phyloP scores from a whole-genome alignment of 768 basidiomycete genomes.

The Serendipita sp. region DNA sequence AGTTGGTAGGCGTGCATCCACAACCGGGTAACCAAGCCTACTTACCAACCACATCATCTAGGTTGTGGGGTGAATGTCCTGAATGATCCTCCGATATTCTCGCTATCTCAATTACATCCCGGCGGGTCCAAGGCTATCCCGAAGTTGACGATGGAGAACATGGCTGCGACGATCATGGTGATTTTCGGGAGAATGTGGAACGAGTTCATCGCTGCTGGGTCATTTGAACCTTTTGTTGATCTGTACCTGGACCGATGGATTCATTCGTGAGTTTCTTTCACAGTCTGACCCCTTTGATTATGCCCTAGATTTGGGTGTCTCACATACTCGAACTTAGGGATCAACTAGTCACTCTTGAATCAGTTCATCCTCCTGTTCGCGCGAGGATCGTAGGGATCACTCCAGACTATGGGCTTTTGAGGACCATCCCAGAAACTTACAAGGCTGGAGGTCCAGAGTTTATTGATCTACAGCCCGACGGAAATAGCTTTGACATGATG shows the following conservation, averaged over 20 bases:
- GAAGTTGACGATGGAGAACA: conserved; percentile 50
- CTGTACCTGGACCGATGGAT: conserved; percentile 74
- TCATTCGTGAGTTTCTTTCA: conserved; percentile 55
- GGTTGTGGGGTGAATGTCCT: conserved; percentile 83
- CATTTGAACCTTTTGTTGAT: conserved; percentile 68
- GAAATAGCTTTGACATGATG: conserved; percentile 95
- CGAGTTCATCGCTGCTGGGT: conserved; percentile 49
- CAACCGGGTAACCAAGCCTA: not conserved
- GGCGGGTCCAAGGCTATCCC: conserved; percentile 15
- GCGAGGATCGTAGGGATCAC: conserved; percentile 81
- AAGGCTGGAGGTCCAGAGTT: conserved; percentile 27
- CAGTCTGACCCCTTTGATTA: not conserved
- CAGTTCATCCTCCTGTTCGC: conserved; percentile 45
- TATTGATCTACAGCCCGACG: conserved; percentile 90
- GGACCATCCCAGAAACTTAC: conserved; percentile 50
- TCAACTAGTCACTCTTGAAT: conserved; percentile 69
- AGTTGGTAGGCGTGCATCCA: conserved; percentile 40
- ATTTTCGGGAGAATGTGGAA: conserved; percentile 71
- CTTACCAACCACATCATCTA: conserved; percentile 18
- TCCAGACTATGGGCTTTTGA: conserved; percentile 68
- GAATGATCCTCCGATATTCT: conserved; percentile 67
- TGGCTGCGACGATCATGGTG: conserved; percentile 56
- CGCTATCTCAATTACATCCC: conserved; percentile 51
- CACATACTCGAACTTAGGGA: conserved; percentile 31
- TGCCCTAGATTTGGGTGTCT: too few relatives aligned